Conservation (phyloP, 495 filamentous ascomycete species). For the Pseudomonodictys pantanalensis region DNA sequence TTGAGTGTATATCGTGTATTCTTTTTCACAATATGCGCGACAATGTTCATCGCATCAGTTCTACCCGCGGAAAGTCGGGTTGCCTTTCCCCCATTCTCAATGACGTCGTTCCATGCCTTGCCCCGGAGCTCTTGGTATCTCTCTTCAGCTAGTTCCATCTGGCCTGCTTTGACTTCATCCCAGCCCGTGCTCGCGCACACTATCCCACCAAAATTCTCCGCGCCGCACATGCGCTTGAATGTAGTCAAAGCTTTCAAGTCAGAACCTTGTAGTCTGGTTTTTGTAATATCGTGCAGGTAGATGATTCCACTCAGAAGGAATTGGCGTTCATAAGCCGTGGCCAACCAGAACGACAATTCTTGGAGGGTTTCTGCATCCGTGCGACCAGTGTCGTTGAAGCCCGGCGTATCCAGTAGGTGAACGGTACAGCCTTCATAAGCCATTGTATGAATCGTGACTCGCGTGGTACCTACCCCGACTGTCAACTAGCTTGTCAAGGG, state of each 20-base stretch:
- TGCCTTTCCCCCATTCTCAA: not conserved
- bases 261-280: conserved; percentile 3
- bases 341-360: conserved; percentile 12
- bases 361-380: conserved; percentile 10
- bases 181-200: conserved; percentile 13
- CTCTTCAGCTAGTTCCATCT: conserved; percentile 2
- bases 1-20: not conserved
- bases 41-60: conserved; percentile 4
- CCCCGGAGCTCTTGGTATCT: conserved; percentile 39
- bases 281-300: conserved; percentile 22
- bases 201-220: conserved; percentile 3
- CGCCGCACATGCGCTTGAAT: conserved; percentile 17
- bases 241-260: not conserved
- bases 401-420: conserved; percentile 18
- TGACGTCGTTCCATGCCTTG: conserved; percentile 38
- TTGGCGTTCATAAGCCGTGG: not conserved
- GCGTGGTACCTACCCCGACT: conserved; percentile 6
- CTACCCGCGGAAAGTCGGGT: not conserved
- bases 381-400: conserved; percentile 12
- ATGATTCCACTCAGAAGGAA: conserved; percentile 18
- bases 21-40: conserved; percentile 3
- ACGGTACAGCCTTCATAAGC: not conserved
- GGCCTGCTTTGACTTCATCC: conserved; percentile 7
- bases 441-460: conserved; percentile 1
- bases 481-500: no score